Evolutionary conservation across 2,329 filamentous ascomycete genomes (phyloP).

Genomic region (Malbranchea zuffiana): DNA sequence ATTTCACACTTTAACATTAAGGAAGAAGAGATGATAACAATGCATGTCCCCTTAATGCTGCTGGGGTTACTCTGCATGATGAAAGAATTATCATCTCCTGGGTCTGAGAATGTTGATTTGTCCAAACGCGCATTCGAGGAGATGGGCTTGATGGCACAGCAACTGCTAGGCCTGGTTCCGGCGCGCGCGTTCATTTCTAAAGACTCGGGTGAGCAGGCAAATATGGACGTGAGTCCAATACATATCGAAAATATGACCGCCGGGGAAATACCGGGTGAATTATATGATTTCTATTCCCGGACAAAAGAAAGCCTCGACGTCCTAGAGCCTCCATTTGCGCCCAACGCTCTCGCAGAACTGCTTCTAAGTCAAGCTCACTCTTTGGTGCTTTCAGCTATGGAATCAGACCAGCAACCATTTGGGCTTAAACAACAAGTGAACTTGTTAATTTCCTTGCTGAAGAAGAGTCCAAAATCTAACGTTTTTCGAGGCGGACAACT

Average conservation of each 20-base stretch:
- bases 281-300: constrained; percentile 56
- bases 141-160: constrained; percentile 38
- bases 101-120: constrained; percentile 9
- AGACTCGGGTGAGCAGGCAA: not conserved
- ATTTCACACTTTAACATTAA: constrained; percentile 80
- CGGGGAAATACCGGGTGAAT: constrained; percentile 46
- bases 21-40: constrained; percentile 88
- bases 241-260: constrained; percentile 14
- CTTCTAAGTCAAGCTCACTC: constrained; percentile 50
- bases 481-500: constrained; percentile 26
- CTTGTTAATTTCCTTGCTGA: constrained; percentile 44
- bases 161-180: constrained; percentile 54
- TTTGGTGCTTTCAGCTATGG: constrained; percentile 25
- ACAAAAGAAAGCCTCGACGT: constrained; percentile 61
- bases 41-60: constrained; percentile 68
- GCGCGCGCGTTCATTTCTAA: constrained; percentile 45
- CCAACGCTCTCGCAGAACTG: constrained; percentile 48
- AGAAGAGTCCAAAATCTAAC: constrained; percentile 30
- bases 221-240: not conserved
- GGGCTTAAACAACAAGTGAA: constrained; percentile 49
- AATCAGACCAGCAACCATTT: constrained; percentile 19
- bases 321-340: constrained; percentile 48
- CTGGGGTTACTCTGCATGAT: constrained; percentile 50
- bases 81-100: constrained; percentile 23
- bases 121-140: constrained; percentile 23